Percentiles rank a stretch among this genome's conserved stretches.
phyloP scores from a whole-genome alignment of 305 asterid genomes.

The Solanum chacoense region DNA sequence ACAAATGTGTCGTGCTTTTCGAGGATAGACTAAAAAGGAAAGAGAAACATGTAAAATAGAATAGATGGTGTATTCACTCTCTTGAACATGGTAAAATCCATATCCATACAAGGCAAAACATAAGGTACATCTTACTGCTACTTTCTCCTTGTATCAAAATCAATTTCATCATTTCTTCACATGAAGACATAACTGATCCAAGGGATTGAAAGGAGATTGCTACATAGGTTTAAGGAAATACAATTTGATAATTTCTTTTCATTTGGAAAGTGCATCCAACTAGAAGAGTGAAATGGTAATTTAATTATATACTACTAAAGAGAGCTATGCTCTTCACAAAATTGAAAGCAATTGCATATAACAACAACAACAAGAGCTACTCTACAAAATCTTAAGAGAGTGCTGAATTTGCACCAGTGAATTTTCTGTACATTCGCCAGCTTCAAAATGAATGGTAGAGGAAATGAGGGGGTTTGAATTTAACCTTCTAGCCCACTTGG shows the following conservation, averaged over 20 bases:
- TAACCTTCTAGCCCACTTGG: background rate
- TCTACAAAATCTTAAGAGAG: background rate
- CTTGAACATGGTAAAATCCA: background rate
- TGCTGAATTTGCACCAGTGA: conserved; percentile 2
- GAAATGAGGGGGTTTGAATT: background rate
- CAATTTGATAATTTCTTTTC: background rate
- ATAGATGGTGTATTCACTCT: background rate
- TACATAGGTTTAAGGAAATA: background rate
- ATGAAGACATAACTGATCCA: background rate
- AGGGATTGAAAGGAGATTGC: background rate
- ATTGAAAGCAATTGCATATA: background rate
- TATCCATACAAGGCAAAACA: background rate
- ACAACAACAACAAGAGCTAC: background rate
- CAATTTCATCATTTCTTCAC: background rate
- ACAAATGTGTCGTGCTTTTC: background rate
- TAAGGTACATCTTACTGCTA: background rate
- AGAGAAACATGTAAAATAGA: background rate
- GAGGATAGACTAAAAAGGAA: background rate
- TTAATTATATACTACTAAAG: background rate
- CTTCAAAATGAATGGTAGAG: background rate
- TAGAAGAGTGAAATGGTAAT: background rate
- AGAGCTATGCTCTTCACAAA: background rate
- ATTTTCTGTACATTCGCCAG: conserved; percentile 29
- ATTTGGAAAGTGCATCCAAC: background rate
- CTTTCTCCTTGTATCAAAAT: background rate